A percentile compares a stretch with the other conserved stretches of the same genome.
These are phyloP conservation scores for Zizania latifolia DNA, from an alignment of 176 grass and related monocot species.

Conservation along the genomic window DNA sequence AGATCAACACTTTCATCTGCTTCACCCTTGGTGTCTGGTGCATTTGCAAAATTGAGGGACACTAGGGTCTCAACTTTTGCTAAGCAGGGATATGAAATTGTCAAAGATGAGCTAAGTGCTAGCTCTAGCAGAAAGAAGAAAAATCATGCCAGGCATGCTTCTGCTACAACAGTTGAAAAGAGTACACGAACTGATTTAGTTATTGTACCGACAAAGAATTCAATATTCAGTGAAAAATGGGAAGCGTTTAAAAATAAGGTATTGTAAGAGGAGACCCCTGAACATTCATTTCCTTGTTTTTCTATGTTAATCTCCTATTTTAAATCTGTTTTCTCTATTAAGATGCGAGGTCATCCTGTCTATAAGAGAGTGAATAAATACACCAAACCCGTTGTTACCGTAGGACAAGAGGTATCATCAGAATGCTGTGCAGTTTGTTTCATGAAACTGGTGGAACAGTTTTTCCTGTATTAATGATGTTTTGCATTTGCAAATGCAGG, in stretches of 20 bases:
- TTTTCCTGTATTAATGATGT: not conserved
- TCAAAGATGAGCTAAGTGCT: conserved; percentile 69
- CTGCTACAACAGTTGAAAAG: conserved; percentile 47
- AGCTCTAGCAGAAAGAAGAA: conserved; percentile 54
- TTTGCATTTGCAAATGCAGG: conserved; percentile 42
- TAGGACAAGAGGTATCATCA: conserved; percentile 63
- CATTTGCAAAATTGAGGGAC: conserved; percentile 63
- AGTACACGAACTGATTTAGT: conserved; percentile 63
- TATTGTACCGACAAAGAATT: conserved; percentile 72
- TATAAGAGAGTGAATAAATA: conserved; percentile 56
- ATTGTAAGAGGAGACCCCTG: conserved; percentile 5
- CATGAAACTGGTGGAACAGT: conserved; percentile 9
- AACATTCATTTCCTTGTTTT: not conserved
- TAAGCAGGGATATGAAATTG: conserved; percentile 65
- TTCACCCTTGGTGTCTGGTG: conserved; percentile 44
- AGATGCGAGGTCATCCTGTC: conserved; percentile 55
- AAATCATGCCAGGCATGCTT: conserved; percentile 43
- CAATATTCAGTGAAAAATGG: conserved; percentile 80
- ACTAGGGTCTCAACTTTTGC: conserved; percentile 54
- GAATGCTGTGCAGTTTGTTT: not conserved
- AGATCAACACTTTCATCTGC: conserved; percentile 51
- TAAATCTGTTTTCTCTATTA: conserved; percentile 24
- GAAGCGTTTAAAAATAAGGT: conserved; percentile 90
- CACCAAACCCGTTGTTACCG: conserved; percentile 60
- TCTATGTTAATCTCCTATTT: conserved; percentile 1